Evolutionary conservation across 176 grass and related monocot genomes (phyloP).

Genomic region (Pontederia paniculata): DNA sequence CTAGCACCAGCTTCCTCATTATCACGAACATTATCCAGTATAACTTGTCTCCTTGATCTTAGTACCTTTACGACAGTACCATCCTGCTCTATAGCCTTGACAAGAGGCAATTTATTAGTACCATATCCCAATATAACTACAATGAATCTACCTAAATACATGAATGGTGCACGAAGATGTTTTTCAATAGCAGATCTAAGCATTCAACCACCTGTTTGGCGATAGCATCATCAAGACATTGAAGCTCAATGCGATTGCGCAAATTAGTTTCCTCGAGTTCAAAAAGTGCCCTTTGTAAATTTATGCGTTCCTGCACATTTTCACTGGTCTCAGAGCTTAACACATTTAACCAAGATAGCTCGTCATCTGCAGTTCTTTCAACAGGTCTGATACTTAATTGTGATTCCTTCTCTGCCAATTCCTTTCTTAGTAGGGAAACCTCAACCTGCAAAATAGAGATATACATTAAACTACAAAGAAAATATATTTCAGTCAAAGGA

Average conservation of each 20-base stretch:
- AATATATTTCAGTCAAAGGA: constrained; percentile 1
- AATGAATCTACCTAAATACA: constrained; percentile 1
- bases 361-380: constrained; percentile 70
- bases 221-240: constrained; percentile 85
- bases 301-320: constrained; percentile 98
- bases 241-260: constrained; percentile 74
- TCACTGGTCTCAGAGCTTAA: constrained; percentile 90
- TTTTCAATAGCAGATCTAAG: background rate
- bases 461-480: constrained; percentile 12
- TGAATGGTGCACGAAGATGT: background rate
- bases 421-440: constrained; percentile 71
- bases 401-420: constrained; percentile 88
- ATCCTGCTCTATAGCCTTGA: constrained; percentile 49
- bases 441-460: constrained; percentile 53
- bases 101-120: constrained; percentile 11
- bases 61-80: constrained; percentile 45
- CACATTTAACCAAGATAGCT: constrained; percentile 85
- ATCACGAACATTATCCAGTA: constrained; percentile 95
- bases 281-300: constrained; percentile 97
- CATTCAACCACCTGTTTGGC: constrained; percentile 56
- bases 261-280: constrained; percentile 96
- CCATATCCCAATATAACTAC: no score
- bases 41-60: constrained; percentile 88
- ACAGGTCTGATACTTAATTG: constrained; percentile 69
- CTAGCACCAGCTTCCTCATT: constrained; percentile 95